Evolutionary conservation across 805 yeast genomes (phyloP).

Genomic region (Saccharomyces paradoxus): DNA sequence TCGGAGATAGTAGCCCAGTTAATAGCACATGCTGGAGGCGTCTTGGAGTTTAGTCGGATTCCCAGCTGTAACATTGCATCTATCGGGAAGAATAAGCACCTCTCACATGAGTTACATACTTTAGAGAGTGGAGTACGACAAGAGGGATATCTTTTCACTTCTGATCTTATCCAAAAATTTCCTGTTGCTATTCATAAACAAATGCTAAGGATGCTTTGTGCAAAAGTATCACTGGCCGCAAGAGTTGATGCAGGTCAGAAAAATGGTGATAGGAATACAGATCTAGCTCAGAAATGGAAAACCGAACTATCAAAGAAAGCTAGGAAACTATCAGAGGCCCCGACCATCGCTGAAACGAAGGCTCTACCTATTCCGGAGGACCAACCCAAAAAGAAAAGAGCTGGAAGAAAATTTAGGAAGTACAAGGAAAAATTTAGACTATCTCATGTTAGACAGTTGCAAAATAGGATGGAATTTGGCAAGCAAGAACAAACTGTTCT

Average conservation of each 20-base stretch:
- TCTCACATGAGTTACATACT: constrained; percentile 28
- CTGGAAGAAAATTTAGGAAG: constrained; percentile 74
- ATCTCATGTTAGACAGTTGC: constrained; percentile 75
- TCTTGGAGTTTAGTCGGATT: constrained; percentile 52
- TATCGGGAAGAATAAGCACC: constrained; percentile 45
- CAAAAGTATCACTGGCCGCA: constrained; percentile 73
- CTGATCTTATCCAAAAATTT: constrained; percentile 50
- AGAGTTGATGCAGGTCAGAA: constrained; percentile 57
- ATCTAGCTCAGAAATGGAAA: constrained; percentile 50
- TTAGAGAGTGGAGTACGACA: constrained; percentile 43
- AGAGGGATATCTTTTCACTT: constrained; percentile 60
- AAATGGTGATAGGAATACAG: constrained; percentile 36
- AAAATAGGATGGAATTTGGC: constrained; percentile 79
- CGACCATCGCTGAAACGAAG: constrained; percentile 59
- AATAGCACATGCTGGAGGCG: constrained; percentile 60
- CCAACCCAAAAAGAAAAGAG: constrained; percentile 70
- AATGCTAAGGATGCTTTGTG: constrained; percentile 72
- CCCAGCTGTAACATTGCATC: constrained; percentile 84
- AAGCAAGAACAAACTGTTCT: constrained; percentile 52
- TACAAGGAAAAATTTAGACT: constrained; percentile 71
- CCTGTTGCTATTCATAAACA: constrained; percentile 54
- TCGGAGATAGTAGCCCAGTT: constrained; percentile 66
- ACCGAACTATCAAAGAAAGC: constrained; percentile 55
- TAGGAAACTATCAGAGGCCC: constrained; percentile 69
- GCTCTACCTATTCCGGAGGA: constrained; percentile 71